Base-by-base conservation (phyloP, 345 rosid genomes). In the Erucastrum elatum region DNA sequence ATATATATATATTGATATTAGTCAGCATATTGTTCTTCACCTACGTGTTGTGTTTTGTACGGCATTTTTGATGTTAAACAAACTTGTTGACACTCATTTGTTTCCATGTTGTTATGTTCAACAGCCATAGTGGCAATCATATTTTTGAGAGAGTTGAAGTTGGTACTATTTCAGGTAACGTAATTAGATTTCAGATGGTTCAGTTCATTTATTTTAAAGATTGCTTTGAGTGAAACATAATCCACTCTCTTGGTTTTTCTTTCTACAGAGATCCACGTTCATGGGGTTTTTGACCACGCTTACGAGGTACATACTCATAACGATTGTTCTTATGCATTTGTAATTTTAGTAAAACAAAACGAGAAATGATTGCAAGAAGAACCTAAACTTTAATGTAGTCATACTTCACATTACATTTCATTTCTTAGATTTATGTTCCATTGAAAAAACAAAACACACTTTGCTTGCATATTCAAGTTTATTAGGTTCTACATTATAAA, bases 121-220 rank as follows among this genome's bases (percentile, higher is more conserved):
- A 87, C 91, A 93, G 99, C 87, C 33, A 88, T 95, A 41, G 88
- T 92, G 26, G 82, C 88, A 41, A 26, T 93, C 66, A 61, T 95
- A 80, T 88, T 89, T 78, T 80, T 93, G 16, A 86, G 97, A 84
- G 97, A 91, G 85, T 71, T 85, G 53, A 37, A 81, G 74, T 39
- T 83, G 70, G 83, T 91, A 46, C 69, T 75, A 53, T 74, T 72
- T 81, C 86, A 80, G 97, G 99, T 90, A 81, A 30, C 46, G 5
- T 61, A n/a, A 53, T 69, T 70, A 3, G 55, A 53, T 34, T 12
- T 59, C 53, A 16, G 21, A 58, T n/a, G n/a, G 6, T 41, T 72
- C 35, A 59, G 3, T 39, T 69, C 33, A 51, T 33, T 10, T 56
- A 16, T 16, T 31, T 68, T n/a, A 25, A 69, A 55, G 17, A 0